phyloP scores from a whole-genome alignment of 805 yeast species.

The Trichomonascus vanleenenianus region DNA sequence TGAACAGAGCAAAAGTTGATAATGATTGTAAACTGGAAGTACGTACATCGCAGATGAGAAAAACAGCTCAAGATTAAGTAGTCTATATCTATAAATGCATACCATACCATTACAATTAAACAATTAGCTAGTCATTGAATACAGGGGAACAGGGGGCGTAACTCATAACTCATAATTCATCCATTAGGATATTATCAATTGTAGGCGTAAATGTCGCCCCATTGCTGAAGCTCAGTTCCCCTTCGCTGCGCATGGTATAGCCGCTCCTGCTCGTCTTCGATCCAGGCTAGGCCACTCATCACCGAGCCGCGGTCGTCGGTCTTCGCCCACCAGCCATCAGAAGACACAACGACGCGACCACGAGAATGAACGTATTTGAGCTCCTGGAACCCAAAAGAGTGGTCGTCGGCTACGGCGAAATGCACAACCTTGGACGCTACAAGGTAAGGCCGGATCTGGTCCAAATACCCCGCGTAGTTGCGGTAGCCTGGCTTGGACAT shows the following conservation, averaged over 20 bases:
- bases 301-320: neutral
- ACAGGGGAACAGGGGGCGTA: no score
- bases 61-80: no score
- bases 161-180: no score
- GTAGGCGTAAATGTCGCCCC: no score
- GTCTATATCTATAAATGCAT: no score
- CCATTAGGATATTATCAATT: no score
- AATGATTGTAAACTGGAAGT: no score
- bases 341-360: neutral
- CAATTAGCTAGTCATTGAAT: no score
- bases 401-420: neutral
- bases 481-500: neutral
- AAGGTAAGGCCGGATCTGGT: slow-evolving; percentile 1
- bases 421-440: neutral
- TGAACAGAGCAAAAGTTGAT: no score
- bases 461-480: slow-evolving; percentile 1
- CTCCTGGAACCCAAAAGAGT: slow-evolving; percentile 3
- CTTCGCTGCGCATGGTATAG: neutral
- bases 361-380: neutral
- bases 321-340: slow-evolving; percentile 2
- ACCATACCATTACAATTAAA: no score
- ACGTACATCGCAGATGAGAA: no score
- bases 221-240: no score
- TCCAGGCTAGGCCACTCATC: neutral
- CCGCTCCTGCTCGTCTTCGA: neutral